phyloP scores from a whole-genome alignment of 2,329 filamentous ascomycete genomes.

The Diaporthe vexans region DNA sequence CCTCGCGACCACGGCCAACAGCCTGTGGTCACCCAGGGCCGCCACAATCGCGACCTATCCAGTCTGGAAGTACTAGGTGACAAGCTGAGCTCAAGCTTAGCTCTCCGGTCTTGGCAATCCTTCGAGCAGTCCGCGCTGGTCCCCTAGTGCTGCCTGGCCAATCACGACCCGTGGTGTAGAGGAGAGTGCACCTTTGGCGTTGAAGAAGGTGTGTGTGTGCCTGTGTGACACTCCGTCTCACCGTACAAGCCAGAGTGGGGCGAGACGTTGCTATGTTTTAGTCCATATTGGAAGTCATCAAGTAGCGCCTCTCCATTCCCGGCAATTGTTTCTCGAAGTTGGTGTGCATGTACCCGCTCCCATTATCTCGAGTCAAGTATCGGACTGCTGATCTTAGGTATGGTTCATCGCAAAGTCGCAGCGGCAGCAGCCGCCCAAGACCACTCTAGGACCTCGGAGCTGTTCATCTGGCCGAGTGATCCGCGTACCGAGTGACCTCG shows the following conservation, averaged over 20 bases:
- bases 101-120: conserved; percentile 10
- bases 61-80: conserved; percentile 1
- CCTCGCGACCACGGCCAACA: neutral
- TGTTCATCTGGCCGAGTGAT: conserved; percentile 21
- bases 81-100: conserved; percentile 17
- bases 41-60: neutral
- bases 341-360: conserved; percentile 6
- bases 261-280: conserved; percentile 27
- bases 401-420: conserved; percentile 32
- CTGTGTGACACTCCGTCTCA: conserved; percentile 12
- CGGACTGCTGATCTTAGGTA: neutral
- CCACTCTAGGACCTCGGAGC: conserved; percentile 1
- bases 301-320: neutral
- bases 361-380: conserved; percentile 4
- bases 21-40: conserved; percentile 15
- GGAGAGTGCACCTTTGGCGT: neutral
- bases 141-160: conserved; percentile 5
- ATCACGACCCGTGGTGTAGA: neutral
- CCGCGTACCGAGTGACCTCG: conserved; percentile 23
- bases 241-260: conserved; percentile 25
- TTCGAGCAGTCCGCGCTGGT: conserved; percentile 8
- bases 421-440: conserved; percentile 1
- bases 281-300: neutral
- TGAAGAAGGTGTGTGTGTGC: conserved; percentile 10
- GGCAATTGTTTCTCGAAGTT: conserved; percentile 4